phyloP scores from a whole-genome alignment of 2,329 filamentous ascomycete species.

The Cercospora zeae-maydis region DNA sequence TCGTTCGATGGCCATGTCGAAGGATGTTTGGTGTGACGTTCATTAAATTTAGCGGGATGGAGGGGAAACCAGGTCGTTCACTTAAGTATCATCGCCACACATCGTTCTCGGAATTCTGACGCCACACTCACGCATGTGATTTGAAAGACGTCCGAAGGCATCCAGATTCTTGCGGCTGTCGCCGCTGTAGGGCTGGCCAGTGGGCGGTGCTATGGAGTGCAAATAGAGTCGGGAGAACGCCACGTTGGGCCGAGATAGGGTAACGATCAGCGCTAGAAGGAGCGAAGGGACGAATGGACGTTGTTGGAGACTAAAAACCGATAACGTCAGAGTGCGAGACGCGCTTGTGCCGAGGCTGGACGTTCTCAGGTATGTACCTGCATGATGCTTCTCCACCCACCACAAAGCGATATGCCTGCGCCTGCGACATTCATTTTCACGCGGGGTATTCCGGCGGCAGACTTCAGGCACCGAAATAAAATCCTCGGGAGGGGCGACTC shows the following conservation, averaged over 20 bases:
- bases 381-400: background rate
- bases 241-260: background rate
- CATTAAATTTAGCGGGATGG: background rate
- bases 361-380: background rate
- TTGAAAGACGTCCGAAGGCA: background rate
- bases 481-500: background rate
- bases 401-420: background rate
- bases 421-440: background rate
- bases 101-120: background rate
- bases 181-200: background rate
- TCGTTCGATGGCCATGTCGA: slow-evolving; percentile 1
- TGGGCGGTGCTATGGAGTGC: background rate
- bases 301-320: background rate
- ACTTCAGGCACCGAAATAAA: background rate
- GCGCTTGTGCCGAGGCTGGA: background rate
- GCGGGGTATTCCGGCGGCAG: background rate
- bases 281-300: background rate
- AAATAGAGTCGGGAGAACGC: background rate
- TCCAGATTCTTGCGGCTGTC: slow-evolving; percentile 1
- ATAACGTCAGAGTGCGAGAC: background rate
- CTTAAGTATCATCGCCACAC: background rate
- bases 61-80: background rate
- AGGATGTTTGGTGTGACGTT: background rate
- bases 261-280: background rate
- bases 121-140: background rate